A percentile compares a stretch with the other conserved stretches of the same genome.
phyloP scores from a whole-genome alignment of 192 early-diverging fungal species.

The Backusella luteola region DNA sequence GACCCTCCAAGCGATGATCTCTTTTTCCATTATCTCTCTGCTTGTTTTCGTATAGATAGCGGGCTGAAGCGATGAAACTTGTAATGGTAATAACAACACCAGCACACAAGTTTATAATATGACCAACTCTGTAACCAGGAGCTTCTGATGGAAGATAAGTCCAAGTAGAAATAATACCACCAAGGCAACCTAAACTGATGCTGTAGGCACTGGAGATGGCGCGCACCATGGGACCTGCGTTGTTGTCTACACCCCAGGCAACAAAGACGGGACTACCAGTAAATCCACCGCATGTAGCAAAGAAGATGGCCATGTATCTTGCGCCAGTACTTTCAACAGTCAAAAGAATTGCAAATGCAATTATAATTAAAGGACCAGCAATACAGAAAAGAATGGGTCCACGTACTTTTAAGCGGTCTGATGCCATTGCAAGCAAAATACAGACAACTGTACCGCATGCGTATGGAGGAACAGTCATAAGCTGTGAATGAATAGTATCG shows the following conservation, averaged over 20 bases:
- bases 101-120: constrained; percentile 13
- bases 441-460: constrained; percentile 30
- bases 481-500: constrained; percentile 33
- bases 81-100: background rate
- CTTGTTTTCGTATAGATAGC: background rate
- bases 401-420: constrained; percentile 8
- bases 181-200: constrained; percentile 12
- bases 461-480: constrained; percentile 44
- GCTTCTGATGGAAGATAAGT: constrained; percentile 13
- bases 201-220: constrained; percentile 8
- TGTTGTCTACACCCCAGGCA: background rate
- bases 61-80: background rate
- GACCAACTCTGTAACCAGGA: constrained; percentile 9
- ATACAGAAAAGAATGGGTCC: constrained; percentile 9
- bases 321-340: background rate
- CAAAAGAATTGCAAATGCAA: background rate
- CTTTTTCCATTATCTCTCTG: background rate
- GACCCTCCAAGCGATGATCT: background rate
- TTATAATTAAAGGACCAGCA: constrained; percentile 6
- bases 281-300: constrained; percentile 12
- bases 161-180: constrained; percentile 11
- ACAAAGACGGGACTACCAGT: constrained; percentile 9
- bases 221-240: background rate
- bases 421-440: background rate
- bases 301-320: constrained; percentile 12